Evolutionary conservation across 2,329 filamentous ascomycete species (phyloP).

Genomic region (Stachybotrys chlorohalonatus): DNA sequence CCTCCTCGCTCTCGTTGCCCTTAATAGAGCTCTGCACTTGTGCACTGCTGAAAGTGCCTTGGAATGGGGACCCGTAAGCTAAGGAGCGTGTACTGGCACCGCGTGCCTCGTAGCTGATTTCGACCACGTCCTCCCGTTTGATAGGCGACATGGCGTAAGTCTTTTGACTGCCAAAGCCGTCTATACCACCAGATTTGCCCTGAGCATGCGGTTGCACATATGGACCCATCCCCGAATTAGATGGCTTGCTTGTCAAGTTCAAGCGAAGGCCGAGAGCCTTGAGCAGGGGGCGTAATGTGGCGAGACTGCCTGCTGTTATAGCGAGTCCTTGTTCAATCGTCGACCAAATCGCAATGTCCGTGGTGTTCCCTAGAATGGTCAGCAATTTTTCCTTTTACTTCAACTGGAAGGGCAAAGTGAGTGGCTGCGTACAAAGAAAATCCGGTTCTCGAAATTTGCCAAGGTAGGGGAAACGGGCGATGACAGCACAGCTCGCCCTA

Average conservation of each 20-base stretch:
- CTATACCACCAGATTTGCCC: not conserved
- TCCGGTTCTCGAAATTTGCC: constrained; percentile 21
- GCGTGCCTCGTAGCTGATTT: not conserved
- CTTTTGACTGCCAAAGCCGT: not conserved
- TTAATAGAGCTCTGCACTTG: not conserved
- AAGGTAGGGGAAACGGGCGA: constrained; percentile 26
- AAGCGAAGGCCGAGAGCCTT: constrained; percentile 14
- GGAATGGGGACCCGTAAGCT: not conserved
- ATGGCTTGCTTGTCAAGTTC: constrained; percentile 3
- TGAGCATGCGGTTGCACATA: not conserved
- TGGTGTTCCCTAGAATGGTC: constrained; percentile 17
- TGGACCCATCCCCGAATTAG: not conserved
- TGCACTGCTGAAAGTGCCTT: not conserved
- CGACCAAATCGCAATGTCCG: constrained; percentile 35
- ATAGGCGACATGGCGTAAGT: not conserved
- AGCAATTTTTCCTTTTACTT: not conserved
- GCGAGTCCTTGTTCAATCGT: constrained; percentile 33
- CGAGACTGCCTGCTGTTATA: constrained; percentile 32
- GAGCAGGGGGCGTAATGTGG: constrained; percentile 31
- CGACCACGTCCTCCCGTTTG: not conserved
- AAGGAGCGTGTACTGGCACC: not conserved
- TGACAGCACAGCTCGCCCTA: constrained; percentile 29
- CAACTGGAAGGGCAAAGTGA: no score
- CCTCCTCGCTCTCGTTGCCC: not conserved
- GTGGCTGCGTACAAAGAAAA: constrained; percentile 24